Evolutionary conservation across 352 stramenopile genomes (phyloP).

Genomic region (Globisporangium nunn): DNA sequence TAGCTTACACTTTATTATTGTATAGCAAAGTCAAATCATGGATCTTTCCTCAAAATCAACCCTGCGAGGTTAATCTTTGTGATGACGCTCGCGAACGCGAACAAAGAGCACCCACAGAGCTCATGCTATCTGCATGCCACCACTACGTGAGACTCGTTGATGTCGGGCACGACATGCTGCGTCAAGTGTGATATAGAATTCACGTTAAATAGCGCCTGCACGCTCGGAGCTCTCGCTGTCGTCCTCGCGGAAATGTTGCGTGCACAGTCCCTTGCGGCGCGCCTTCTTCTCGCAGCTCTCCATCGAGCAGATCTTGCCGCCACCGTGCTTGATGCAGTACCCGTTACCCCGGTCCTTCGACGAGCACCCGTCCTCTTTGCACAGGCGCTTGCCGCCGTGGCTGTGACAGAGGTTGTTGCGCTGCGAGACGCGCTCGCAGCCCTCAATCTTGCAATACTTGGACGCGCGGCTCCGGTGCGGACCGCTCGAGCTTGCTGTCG

Average conservation of each 20-base stretch:
- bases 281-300: slow-evolving; percentile 74
- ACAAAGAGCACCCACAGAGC: too few relatives aligned
- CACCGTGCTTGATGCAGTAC: slow-evolving; percentile 81
- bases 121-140: too few relatives aligned
- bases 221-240: slow-evolving; percentile 17
- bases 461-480: slow-evolving; percentile 63
- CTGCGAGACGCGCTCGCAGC: slow-evolving; percentile 72
- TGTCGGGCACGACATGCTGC: too few relatives aligned
- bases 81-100: too few relatives aligned
- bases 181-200: too few relatives aligned
- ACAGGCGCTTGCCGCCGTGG: slow-evolving; percentile 78
- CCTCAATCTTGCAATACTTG: slow-evolving; percentile 84
- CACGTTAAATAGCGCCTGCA: too few relatives aligned
- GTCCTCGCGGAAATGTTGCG: slow-evolving; percentile 64
- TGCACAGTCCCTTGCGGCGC: slow-evolving; percentile 73
- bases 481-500: not conserved
- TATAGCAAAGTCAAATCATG: too few relatives aligned
- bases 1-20: too few relatives aligned
- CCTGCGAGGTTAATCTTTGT: too few relatives aligned
- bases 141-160: too few relatives aligned
- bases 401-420: slow-evolving; percentile 81
- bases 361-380: slow-evolving; percentile 65
- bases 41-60: too few relatives aligned
- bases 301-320: slow-evolving; percentile 79
- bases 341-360: slow-evolving; percentile 80